Evolutionary conservation across 2,329 filamentous ascomycete genomes (phyloP), one percentile per base, ranked within the genome.

Genomic region (Pseudogymnoascus sp.): DNA sequence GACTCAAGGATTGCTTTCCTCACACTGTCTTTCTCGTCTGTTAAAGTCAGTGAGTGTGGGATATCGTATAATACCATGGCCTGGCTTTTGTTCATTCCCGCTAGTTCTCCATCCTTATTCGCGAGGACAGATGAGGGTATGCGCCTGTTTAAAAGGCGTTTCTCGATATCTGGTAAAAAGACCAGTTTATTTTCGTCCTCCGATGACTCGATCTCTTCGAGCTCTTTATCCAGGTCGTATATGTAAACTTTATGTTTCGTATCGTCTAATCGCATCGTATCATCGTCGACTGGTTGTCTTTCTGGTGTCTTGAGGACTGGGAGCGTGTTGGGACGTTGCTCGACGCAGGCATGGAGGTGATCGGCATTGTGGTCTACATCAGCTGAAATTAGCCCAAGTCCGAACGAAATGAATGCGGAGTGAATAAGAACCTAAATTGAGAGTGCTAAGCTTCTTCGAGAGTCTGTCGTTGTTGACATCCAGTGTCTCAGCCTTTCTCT

Each of bases 201-300:
- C 44, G 84, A 79, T 59, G 81, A 78, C 65, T 89, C 85, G 28
- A 82, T 78, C 67, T 88, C 86, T 12, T 88, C 88, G 56, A 97
- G 83, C 76, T 97, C 93, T 69, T 89, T 89, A 73, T 96, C 92
- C 8, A 99, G 81, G 75, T 96, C 87, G 79, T 93, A 88, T 69
- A 99, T 92, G 80, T 95, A 97, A 65, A 97, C 86, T 72, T 89
- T 90, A 78, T 96, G 82, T 70, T 90, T 89, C 34, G 90, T 70
- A 76, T 96, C 88, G 76, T 97, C 93, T 65, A 97, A 74, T 64
- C 89, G 83, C 93, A 97, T 97, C 63, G 75, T 72, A 69, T 91
- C 88, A 66, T 84, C 78, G 18, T 73, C 72, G 59, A 68, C 61
- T 53, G 34, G 59, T 69, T 59, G 50, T 64, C 25, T 69, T 56